Base-by-base conservation (phyloP, 2,329 filamentous ascomycete species). In the Tricladium varicosporioides region DNA sequence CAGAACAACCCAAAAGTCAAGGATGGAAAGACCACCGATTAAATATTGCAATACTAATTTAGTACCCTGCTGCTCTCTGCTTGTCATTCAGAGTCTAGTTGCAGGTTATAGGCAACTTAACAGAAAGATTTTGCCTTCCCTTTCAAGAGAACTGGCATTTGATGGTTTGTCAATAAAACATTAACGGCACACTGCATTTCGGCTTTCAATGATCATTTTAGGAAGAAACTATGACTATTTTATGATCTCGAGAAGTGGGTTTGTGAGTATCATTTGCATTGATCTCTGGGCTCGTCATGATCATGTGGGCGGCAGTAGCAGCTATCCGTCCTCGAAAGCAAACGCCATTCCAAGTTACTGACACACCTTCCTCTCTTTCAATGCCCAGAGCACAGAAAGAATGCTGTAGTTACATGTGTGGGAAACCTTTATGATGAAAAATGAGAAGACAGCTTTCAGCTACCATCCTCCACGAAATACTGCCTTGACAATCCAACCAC, bases 1-100 rank as follows among this genome's bases (percentile, higher is more conserved):
- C 63, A 58, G 33, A 16, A n/a, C 50, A 42, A 46, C 49, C 57
- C 58, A 56, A 32, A 31, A 18, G 14, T n/a, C 32, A 49, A 56
- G 47, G 40, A 44, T 33, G 56, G 48, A 47, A 57, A 48, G 58
- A 64, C 63, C 54, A 31, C 13, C 47, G 51, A 63, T 66, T 63
- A 64, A 63, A 51, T 50, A 42, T 32, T 22, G 13, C 43, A 49
- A 46, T 60, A 61, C 56, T 50, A 31, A 40, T n/a, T 42, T 47
- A 44, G 40, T 51, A 19, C 19, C 14, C 14, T 1, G 7, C 16
- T 32, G 9, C 59, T 65, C 57, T 60, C 19, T 19, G 31, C 1
- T 51, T 62, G 64, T 68, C 60, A 63, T 54, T 53, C 42, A 58
- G 22, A 51, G 65, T 65, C 66, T 56, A 53, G 36, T 50, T 62